Evolutionary conservation across 2,329 filamentous ascomycete genomes (phyloP).

Genomic region (Talaromyces sp.): DNA sequence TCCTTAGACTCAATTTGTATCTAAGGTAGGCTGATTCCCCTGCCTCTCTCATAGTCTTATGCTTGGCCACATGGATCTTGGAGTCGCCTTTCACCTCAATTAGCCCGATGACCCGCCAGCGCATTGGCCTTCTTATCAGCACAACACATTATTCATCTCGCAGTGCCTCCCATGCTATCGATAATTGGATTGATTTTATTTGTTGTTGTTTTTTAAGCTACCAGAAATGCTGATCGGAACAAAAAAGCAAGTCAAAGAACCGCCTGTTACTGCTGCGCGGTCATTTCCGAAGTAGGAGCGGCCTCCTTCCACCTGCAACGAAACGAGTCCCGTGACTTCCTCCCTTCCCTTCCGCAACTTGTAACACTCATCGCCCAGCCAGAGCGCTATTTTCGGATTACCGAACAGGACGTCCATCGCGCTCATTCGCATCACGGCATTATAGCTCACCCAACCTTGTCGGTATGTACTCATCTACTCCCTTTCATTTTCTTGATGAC

Average conservation of each 20-base stretch:
- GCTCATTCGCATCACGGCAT: conserved; percentile 33
- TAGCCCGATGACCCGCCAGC: conserved; percentile 21
- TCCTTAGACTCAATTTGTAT: conserved; percentile 16
- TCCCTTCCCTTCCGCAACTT: conserved; percentile 17
- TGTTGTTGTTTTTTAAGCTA: not conserved
- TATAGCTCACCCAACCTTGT: conserved; percentile 37
- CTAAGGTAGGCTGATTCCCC: conserved; percentile 22
- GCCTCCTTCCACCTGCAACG: conserved; percentile 16
- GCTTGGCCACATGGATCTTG: conserved; percentile 14
- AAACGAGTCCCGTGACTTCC: conserved; percentile 28
- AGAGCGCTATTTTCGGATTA: conserved; percentile 33
- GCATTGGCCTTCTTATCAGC: conserved; percentile 25
- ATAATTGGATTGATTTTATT: conserved; percentile 1
- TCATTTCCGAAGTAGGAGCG: not conserved
- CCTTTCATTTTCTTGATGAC: conserved; percentile 3
- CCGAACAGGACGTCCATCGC: conserved; percentile 28
- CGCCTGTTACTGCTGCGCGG: not conserved
- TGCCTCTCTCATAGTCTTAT: conserved; percentile 14
- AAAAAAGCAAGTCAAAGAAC: not conserved
- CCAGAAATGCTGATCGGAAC: not conserved
- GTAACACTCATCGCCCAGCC: conserved; percentile 24
- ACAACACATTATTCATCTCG: conserved; percentile 12
- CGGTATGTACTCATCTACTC: conserved; percentile 32
- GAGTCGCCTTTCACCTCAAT: not conserved
- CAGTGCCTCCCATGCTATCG: not conserved